A percentile compares a stretch with the other conserved stretches of the same genome.
Evolutionary conservation across 306 rosid species (phyloP).

Genomic region (Trifolium repens): DNA sequence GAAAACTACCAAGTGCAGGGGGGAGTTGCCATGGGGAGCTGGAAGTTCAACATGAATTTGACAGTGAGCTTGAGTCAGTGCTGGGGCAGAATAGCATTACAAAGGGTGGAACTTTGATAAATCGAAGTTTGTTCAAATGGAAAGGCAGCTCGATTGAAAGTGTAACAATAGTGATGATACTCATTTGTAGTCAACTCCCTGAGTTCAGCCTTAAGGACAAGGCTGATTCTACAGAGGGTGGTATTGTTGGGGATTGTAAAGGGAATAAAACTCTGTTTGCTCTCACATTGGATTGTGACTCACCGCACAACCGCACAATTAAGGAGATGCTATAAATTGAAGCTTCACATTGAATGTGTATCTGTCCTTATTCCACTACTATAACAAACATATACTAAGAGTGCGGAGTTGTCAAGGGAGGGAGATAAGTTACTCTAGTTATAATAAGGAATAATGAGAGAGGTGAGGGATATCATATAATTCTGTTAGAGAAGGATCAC

Average conservation of each 20-base stretch:
- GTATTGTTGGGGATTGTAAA: too few species aligned
- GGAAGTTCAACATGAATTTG: background rate
- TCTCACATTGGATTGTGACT: too few species aligned
- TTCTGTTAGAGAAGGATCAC: background rate
- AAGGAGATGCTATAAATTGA: too few species aligned
- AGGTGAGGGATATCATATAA: background rate
- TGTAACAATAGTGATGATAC: background rate
- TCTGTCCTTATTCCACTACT: too few species aligned
- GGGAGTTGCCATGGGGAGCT: background rate
- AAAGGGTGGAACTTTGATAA: background rate
- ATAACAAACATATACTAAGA: too few species aligned
- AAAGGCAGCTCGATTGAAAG: background rate
- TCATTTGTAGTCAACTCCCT: background rate
- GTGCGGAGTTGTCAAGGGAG: background rate
- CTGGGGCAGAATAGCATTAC: background rate
- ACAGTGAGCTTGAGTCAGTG: background rate
- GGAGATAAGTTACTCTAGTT: background rate
- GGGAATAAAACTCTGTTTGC: background rate
- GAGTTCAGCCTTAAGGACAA: background rate
- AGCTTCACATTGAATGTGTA: too few species aligned
- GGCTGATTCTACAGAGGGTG: background rate
- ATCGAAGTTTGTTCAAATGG: background rate
- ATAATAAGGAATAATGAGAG: background rate
- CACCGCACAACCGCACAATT: too few species aligned
- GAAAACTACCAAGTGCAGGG: conserved; percentile 2